These are phyloP conservation scores for Plasmodium coatneyi DNA, from an alignment of 169 alveolate species.

Conservation along the genomic window DNA sequence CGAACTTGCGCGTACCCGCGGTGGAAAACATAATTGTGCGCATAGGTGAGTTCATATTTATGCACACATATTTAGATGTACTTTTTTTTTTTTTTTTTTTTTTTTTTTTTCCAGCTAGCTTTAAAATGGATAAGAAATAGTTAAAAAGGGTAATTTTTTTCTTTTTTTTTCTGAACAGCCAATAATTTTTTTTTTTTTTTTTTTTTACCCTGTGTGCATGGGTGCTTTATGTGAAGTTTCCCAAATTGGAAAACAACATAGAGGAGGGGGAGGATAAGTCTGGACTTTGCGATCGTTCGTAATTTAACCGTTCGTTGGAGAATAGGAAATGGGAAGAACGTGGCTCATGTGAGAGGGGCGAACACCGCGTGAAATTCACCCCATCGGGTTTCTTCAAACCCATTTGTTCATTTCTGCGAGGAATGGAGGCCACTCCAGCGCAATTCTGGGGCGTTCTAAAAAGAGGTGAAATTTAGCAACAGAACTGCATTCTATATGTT, in stretches of 20 bases:
- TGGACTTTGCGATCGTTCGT: not conserved
- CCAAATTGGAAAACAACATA: constrained; percentile 1
- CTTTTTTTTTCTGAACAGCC: not conserved
- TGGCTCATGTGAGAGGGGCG: not conserved
- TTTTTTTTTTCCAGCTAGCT: constrained; percentile 30
- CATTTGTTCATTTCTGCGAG: not conserved
- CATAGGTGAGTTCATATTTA: not conserved
- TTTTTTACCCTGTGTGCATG: constrained; percentile 25
- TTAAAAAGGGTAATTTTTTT: not conserved
- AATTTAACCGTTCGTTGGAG: not conserved
- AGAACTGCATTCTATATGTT: not conserved
- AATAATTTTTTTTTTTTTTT: not conserved
- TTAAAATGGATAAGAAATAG: not conserved
- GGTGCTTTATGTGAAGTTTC: constrained; percentile 11
- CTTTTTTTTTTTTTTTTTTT: constrained; percentile 38
- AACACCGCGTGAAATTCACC: not conserved
- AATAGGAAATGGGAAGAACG: not conserved
- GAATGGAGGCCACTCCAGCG: not conserved
- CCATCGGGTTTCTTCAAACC: not conserved
- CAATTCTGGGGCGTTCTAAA: not conserved
- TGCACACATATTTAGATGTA: constrained; percentile 11
- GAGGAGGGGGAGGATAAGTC: not conserved
- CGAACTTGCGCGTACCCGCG: not conserved
- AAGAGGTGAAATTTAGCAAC: not conserved
- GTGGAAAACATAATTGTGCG: not conserved